Evolutionary conservation across 768 basidiomycete species (phyloP).

Genomic region (Postia placenta): DNA sequence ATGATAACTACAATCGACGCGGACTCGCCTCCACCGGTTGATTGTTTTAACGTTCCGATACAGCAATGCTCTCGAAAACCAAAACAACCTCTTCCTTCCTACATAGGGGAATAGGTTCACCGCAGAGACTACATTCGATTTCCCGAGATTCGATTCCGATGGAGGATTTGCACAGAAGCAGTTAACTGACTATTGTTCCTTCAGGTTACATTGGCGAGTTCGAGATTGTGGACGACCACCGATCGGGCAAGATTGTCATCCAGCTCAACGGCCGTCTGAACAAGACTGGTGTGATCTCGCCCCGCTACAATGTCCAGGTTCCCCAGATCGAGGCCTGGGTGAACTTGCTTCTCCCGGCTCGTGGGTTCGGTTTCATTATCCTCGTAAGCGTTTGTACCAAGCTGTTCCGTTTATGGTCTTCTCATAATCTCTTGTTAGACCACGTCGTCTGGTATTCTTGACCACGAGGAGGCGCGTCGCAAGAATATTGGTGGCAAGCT

Average conservation of each 20-base stretch:
- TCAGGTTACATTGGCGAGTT: conserved; percentile 97
- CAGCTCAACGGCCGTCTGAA: conserved; percentile 98
- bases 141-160: neutral
- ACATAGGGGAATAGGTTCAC: conserved; percentile 46
- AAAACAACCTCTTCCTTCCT: conserved; percentile 44
- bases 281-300: conserved; percentile 99
- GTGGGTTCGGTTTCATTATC: conserved; percentile 96
- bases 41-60: conserved; percentile 86
- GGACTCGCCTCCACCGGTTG: conserved; percentile 51
- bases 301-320: conserved; percentile 94
- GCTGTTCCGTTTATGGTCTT: neutral
- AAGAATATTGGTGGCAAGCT: conserved; percentile 98
- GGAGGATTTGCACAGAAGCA: no score
- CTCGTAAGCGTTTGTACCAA: conserved; percentile 48
- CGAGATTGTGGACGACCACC: conserved; percentile 98
- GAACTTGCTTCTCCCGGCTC: conserved; percentile 91
- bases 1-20: conserved; percentile 84
- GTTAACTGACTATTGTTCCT: conserved; percentile 1
- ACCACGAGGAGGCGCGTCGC: conserved; percentile 97
- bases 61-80: conserved; percentile 48
- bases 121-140: conserved; percentile 41
- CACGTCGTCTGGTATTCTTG: conserved; percentile 95
- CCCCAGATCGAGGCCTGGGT: conserved; percentile 94
- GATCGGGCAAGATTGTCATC: conserved; percentile 95
- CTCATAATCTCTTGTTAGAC: conserved; percentile 44